Evolutionary conservation across 345 rosid species (phyloP).

Genomic region (Linum trigynum): DNA sequence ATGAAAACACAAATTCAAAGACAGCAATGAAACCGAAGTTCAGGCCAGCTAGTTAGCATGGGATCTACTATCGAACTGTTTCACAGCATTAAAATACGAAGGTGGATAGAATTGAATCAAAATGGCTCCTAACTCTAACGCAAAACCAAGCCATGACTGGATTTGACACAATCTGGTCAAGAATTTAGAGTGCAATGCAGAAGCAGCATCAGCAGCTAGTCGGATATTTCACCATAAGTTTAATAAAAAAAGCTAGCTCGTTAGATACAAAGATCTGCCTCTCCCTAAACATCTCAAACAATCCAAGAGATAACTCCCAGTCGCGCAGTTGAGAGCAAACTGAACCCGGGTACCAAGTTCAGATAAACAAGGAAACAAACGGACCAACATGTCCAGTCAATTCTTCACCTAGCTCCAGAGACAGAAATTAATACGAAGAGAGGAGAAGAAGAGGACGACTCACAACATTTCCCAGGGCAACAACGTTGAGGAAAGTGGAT

Average conservation of each 20-base stretch:
- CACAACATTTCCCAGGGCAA: conserved; percentile 18
- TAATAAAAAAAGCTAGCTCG: background rate
- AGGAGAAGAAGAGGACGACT: conserved; percentile 3
- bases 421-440: background rate
- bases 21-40: background rate
- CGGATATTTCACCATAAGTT: background rate
- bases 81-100: background rate
- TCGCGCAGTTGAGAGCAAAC: background rate
- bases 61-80: background rate
- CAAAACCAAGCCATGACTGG: background rate
- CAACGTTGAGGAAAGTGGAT: conserved; percentile 19
- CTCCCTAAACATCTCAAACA: background rate
- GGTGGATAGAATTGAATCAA: background rate
- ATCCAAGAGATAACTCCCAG: background rate
- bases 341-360: background rate
- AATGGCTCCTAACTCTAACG: background rate
- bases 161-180: background rate
- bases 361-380: background rate
- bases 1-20: background rate
- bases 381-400: background rate
- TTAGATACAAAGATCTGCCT: background rate
- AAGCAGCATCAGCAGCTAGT: background rate
- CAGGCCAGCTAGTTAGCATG: background rate
- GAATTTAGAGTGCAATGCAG: background rate
- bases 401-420: background rate